Evolutionary conservation across 2,329 filamentous ascomycete genomes (phyloP), one percentile per base, ranked within the genome.

Genomic region (Hymenoscyphus albidus): DNA sequence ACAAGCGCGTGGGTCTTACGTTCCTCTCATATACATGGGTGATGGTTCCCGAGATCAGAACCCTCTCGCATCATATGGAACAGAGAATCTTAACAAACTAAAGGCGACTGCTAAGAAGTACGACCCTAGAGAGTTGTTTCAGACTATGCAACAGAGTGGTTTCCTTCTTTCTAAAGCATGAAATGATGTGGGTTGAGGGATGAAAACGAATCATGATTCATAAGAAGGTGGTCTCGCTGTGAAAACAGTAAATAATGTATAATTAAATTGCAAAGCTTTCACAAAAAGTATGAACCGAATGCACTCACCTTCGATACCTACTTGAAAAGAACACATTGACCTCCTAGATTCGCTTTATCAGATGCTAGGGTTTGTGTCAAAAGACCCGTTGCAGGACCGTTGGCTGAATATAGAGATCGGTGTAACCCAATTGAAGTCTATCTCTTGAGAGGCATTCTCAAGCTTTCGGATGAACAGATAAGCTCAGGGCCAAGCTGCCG

Each of bases 11-110:
- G 59, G 59, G 18, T 22, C 38, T 5, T 40, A 63, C 51, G 16
- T 66, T 14, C 35, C 12, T 6, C 67, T 62, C 54, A 63, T 67
- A 2, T 79, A 78, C 64, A 69, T 78, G 51, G 82, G 82, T 68
- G 82, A 83, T 62, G 80, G 79, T 0, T 76, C 76, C 6, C 69
- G 72, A 58, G 73, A 73, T 18, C 80, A 83, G 66, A 69, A 78
- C 31, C 76, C 80, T 0, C 72, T 82, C n/a, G 18, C 68, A 0
- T 70, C 75, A 12, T 83, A 82, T 62, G 80, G 81, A 0, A 39
- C 68, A 1, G 71, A 74, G 0, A 82, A 78, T n/a, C 66, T 79
- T 54, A 69, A 68, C 4, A 76, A 70, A 22, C 60, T 81, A 27
- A 67, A 62, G 55, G 62, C 62, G 0, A 64, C 78, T 9, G 66